Base-by-base conservation (phyloP, 768 basidiomycete genomes). In the Tulasnella calospora region DNA sequence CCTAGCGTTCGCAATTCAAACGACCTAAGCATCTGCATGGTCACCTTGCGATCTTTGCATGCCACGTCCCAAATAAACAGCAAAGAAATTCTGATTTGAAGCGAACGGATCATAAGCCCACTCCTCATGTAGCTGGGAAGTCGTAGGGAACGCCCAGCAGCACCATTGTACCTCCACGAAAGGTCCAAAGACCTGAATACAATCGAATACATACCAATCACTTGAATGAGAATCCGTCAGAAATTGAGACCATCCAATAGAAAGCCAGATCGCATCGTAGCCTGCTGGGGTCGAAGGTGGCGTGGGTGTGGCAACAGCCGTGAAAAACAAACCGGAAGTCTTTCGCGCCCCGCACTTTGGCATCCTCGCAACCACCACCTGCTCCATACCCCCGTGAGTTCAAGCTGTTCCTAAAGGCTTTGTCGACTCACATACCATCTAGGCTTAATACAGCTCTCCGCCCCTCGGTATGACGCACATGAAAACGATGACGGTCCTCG, bases 1-100 rank as follows among this genome's bases (percentile, higher is more conserved):
- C 83, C 87, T 89, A 77, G 90, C 89, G 51, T 89, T 90, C 81
- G 89, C 89, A 40, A 84, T 90, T 79, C 88, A 89, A 83, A 88
- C 87, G 76, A 73, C 78, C 55, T 82, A 72, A 36, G 44, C 38
- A 51, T 72, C 6, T 72, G 61, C 61, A 35, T 67, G 61, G 61
- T 67, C 61, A 35, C 61, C 61, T 35, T 67, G 61, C 61, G 61
- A 30, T 67, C 15, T 7, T 67, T 67, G 61, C 61, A 5, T 67
- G 21, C 15, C 23, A 67, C 61, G 33, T 67, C 21, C 33, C 61
- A 67, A 67, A 35, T 67, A 67, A 17, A 67, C 61, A 35, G 33
- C 61, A 61, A 23, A 13, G 3, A 35, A 67, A 67, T 27, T 13
- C 61, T 3, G 10, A 35, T 9, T 8, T 35, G 30, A 35, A 35